These are phyloP conservation scores for Chlorella sp. DNA, from an alignment of 139 green algal species.

Conservation along the genomic window DNA sequence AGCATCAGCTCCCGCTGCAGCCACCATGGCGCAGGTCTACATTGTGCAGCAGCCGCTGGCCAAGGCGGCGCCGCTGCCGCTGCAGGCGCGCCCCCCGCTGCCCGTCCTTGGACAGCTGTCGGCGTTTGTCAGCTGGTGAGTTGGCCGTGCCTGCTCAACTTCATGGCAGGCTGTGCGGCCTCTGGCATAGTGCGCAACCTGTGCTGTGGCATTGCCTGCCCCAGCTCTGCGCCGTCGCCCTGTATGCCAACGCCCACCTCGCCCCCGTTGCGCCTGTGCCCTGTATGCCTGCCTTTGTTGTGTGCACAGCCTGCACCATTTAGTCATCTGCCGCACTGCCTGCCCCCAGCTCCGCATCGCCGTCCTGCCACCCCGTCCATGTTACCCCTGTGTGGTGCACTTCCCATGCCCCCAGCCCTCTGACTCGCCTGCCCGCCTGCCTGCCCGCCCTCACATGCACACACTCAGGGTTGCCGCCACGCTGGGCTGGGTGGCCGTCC, in stretches of 20 bases:
- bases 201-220: not conserved
- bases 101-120: not conserved
- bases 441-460: too few relatives aligned
- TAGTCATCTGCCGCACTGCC: too few relatives aligned
- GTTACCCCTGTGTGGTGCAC: too few relatives aligned
- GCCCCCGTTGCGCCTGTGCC: too few relatives aligned
- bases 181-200: too few relatives aligned
- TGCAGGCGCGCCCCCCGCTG: constrained; percentile 3
- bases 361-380: too few relatives aligned
- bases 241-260: too few relatives aligned
- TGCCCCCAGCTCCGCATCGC: too few relatives aligned
- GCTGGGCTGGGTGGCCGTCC: constrained; percentile 35
- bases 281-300: too few relatives aligned
- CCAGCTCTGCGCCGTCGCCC: too few relatives aligned
- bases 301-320: too few relatives aligned
- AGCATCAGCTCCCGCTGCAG: not conserved
- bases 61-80: not conserved
- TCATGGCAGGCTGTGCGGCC: not conserved
- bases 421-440: not conserved
- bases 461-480: constrained; percentile 27
- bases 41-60: not conserved
- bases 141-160: not conserved
- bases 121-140: constrained; percentile 37
- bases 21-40: not conserved
- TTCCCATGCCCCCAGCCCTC: too few relatives aligned